A percentile compares a stretch with the other conserved stretches of the same genome.
Conservation (phyloP, 495 filamentous ascomycete species). For the Penicillium turbatum region DNA sequence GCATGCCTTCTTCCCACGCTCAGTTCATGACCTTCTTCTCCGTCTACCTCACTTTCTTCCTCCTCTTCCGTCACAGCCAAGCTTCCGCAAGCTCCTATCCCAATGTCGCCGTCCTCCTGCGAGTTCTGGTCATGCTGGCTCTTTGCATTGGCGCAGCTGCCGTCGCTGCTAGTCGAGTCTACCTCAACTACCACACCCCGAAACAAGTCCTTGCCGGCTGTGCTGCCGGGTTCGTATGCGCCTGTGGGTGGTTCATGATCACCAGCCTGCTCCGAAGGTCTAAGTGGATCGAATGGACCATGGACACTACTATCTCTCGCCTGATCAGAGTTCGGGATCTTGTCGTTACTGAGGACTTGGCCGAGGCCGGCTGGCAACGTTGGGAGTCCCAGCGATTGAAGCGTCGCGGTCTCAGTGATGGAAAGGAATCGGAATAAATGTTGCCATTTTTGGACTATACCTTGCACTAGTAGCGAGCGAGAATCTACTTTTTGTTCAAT, state of each 20-base stretch:
- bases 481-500: not conserved
- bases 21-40: slow-evolving; percentile 93
- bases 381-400: slow-evolving; percentile 61
- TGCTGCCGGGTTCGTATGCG: slow-evolving; percentile 65
- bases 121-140: slow-evolving; percentile 51
- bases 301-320: slow-evolving; percentile 63
- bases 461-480: not conserved
- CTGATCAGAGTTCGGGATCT: slow-evolving; percentile 74
- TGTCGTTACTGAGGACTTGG: slow-evolving; percentile 83
- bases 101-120: slow-evolving; percentile 53
- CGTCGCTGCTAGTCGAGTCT: slow-evolving; percentile 78
- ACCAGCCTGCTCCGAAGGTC: slow-evolving; percentile 59
- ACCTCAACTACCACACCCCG: slow-evolving; percentile 89
- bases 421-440: slow-evolving; percentile 30
- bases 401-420: slow-evolving; percentile 24
- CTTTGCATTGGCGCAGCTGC: slow-evolving; percentile 57
- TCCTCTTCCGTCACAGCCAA: slow-evolving; percentile 71
- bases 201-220: slow-evolving; percentile 81
- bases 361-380: slow-evolving; percentile 88
- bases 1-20: slow-evolving; percentile 97
- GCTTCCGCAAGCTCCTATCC: slow-evolving; percentile 38
- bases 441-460: not conserved
- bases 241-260: slow-evolving; percentile 71
- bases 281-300: slow-evolving; percentile 63
- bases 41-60: slow-evolving; percentile 73